These are phyloP conservation scores for Cydonia oblonga DNA, from an alignment of 331 rosid species.

Conservation along the genomic window DNA sequence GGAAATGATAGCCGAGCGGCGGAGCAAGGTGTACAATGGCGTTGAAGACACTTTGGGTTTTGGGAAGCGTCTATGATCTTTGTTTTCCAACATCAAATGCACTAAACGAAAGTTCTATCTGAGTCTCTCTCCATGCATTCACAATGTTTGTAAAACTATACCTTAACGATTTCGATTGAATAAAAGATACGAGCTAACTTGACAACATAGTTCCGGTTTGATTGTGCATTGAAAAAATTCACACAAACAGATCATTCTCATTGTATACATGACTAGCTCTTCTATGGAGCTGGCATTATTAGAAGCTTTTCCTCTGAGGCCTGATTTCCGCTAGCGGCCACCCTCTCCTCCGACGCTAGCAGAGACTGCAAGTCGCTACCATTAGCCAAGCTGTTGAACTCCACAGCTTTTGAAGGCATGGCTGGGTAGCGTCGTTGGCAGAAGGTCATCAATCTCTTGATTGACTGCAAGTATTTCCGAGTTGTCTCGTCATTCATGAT, in stretches of 20 bases:
- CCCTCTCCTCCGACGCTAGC: conserved; percentile 60
- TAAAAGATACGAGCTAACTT: background rate
- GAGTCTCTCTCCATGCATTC: background rate
- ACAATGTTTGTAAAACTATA: background rate
- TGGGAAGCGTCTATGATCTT: conserved; percentile 14
- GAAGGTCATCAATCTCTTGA: conserved; percentile 90
- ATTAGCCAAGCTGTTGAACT: conserved; percentile 95
- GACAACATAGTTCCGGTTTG: background rate
- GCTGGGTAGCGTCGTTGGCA: conserved; percentile 95
- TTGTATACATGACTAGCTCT: conserved; percentile 21
- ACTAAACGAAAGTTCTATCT: too few species aligned
- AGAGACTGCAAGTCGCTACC: conserved; percentile 96
- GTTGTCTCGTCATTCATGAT: conserved; percentile 98
- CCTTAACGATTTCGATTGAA: background rate
- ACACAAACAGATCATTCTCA: background rate
- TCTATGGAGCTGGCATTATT: conserved; percentile 63
- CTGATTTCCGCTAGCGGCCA: conserved; percentile 31
- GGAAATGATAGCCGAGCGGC: conserved; percentile 76
- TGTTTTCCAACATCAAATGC: background rate
- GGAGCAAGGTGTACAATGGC: conserved; percentile 56
- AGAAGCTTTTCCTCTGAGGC: conserved; percentile 60
- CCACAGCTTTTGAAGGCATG: conserved; percentile 95
- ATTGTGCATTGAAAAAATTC: background rate
- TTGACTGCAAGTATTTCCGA: conserved; percentile 84
- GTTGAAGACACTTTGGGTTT: conserved; percentile 79